Conservation (phyloP, 2,329 filamentous ascomycete genomes). For the Byssochlamys sp. region DNA sequence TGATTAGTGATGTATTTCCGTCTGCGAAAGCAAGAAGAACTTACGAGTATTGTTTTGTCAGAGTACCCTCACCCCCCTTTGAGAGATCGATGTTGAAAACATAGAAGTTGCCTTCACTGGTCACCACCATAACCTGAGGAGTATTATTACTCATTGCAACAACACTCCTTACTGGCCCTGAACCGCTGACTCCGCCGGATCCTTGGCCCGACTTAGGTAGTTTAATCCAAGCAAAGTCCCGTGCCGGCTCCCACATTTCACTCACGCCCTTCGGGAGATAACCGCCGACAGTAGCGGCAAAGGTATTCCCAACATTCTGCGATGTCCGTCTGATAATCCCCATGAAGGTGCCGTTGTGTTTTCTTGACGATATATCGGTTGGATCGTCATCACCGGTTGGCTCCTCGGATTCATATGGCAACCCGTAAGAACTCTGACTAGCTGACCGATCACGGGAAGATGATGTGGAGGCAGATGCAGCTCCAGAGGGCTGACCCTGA, state of each 20-base stretch:
- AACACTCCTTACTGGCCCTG: constrained; percentile 69
- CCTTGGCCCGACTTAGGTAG: constrained; percentile 56
- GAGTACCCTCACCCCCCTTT: constrained; percentile 79
- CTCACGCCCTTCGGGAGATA: constrained; percentile 90
- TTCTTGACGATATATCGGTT: constrained; percentile 30
- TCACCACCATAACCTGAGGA: constrained; percentile 95
- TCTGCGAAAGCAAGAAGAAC: constrained; percentile 28
- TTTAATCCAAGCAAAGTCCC: constrained; percentile 95
- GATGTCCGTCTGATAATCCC: constrained; percentile 90
- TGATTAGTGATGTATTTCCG: constrained; percentile 6
- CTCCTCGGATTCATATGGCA: constrained; percentile 23
- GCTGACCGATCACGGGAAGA: constrained; percentile 15
- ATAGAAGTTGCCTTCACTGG: constrained; percentile 88
- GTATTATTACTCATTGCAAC: constrained; percentile 93
- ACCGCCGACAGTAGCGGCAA: constrained; percentile 79
- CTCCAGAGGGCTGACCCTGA: constrained; percentile 23
- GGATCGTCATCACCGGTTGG: constrained; percentile 18
- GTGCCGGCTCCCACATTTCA: constrained; percentile 91
- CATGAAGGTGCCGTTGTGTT: constrained; percentile 66
- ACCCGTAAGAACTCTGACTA: constrained; percentile 19
- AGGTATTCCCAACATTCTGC: constrained; percentile 79
- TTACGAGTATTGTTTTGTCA: constrained; percentile 89
- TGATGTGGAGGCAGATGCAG: constrained; percentile 16
- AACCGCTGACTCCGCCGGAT: constrained; percentile 26
- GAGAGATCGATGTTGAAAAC: constrained; percentile 94